Evolutionary conservation across 2,329 filamentous ascomycete species (phyloP).

Genomic region (Orbilia quercus): DNA sequence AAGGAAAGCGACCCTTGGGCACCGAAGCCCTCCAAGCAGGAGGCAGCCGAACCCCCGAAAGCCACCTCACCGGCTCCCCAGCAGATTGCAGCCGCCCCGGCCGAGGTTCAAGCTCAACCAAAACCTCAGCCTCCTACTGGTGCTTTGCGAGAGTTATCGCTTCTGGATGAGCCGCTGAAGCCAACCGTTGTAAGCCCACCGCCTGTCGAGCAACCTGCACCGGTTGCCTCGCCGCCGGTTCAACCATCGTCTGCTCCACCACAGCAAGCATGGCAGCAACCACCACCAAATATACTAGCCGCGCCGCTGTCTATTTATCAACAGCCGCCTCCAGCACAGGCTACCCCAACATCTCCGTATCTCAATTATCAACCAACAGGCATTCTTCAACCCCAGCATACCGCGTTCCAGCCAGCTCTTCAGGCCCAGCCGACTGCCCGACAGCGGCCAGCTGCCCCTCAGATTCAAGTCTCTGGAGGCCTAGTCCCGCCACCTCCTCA

Average conservation of each 20-base stretch:
- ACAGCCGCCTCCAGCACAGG: slow-evolving; percentile 61
- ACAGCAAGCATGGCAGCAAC: slow-evolving; percentile 61
- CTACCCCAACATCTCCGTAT: slow-evolving; percentile 62
- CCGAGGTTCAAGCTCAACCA: slow-evolving; percentile 63
- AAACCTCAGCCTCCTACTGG: slow-evolving; percentile 72
- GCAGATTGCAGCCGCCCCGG: slow-evolving; percentile 59
- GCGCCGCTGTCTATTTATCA: slow-evolving; percentile 58
- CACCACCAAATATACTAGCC: slow-evolving; percentile 61
- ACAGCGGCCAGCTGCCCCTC: slow-evolving; percentile 78
- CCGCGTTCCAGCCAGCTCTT: slow-evolving; percentile 63
- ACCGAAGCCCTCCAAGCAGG: slow-evolving; percentile 81
- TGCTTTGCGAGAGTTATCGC: slow-evolving; percentile 75
- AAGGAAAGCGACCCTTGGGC: slow-evolving; percentile 95
- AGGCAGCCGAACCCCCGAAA: slow-evolving; percentile 64
- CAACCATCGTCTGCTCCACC: slow-evolving; percentile 63
- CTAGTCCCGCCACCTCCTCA: slow-evolving; percentile 80
- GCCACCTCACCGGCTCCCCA: slow-evolving; percentile 61
- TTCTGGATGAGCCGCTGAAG: slow-evolving; percentile 71
- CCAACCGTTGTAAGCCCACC: slow-evolving; percentile 65
- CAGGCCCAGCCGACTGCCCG: slow-evolving; percentile 68
- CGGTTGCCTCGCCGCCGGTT: slow-evolving; percentile 69
- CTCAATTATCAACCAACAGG: slow-evolving; percentile 67
- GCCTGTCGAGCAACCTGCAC: slow-evolving; percentile 63
- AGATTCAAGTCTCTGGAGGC: slow-evolving; percentile 71
- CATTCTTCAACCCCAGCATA: slow-evolving; percentile 64